phyloP scores from a whole-genome alignment of 2,329 filamentous ascomycete species.

The Corniculantispora saksenae region DNA sequence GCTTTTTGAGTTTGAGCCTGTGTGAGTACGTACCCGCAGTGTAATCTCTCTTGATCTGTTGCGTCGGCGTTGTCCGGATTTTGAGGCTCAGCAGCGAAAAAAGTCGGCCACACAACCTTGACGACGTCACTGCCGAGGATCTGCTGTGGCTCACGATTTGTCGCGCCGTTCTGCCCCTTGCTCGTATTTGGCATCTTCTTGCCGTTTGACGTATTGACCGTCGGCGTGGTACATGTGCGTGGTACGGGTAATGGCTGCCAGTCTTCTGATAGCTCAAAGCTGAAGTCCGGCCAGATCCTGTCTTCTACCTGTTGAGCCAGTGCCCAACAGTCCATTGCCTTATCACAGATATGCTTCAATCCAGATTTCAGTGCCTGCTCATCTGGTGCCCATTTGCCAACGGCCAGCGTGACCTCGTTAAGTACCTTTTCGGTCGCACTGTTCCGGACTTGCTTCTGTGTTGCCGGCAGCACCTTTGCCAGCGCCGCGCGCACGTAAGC shows the following conservation, averaged over 20 bases:
- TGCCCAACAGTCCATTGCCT: background rate
- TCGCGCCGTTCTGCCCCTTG: background rate
- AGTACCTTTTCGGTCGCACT: background rate
- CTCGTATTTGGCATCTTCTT: background rate
- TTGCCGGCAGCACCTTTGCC: background rate
- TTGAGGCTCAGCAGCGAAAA: background rate
- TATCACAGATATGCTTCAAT: background rate
- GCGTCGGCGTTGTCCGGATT: background rate
- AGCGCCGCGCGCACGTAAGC: background rate
- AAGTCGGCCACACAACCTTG: background rate
- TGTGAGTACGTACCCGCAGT: background rate
- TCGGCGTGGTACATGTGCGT: background rate
- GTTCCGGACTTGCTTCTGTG: background rate
- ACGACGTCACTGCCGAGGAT: background rate
- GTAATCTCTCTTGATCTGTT: background rate
- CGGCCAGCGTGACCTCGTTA: background rate
- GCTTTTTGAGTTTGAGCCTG: background rate
- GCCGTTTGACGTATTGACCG: background rate
- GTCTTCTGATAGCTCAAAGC: background rate
- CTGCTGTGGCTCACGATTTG: background rate
- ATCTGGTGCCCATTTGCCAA: background rate
- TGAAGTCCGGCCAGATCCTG: background rate
- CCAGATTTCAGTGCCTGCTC: background rate
- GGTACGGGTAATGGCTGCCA: conserved; percentile 2
- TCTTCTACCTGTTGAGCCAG: background rate